Base-by-base conservation (phyloP, 768 basidiomycete species). In the Lentinula sp. region DNA sequence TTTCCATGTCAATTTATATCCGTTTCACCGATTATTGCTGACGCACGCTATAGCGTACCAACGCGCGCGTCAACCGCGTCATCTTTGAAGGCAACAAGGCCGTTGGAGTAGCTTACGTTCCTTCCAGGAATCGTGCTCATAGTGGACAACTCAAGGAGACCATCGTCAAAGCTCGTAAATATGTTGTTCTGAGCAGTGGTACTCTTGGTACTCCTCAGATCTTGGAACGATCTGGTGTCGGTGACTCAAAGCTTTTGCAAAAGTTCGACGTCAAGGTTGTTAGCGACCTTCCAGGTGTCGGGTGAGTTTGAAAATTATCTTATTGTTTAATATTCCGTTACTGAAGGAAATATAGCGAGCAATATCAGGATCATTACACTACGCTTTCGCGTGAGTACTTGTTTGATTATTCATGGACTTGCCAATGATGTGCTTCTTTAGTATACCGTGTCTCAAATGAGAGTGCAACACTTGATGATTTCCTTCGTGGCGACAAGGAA, bases 301-400 rank as follows among this genome's bases (percentile, higher is more conserved):
- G 85, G 83, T 84, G 67, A 15, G 36, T 7, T 37, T 39, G 35
- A 7, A 8, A 23, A 18, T 23, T 20, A 28, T 28, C 28, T 28
- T 28, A 28, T 3, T 28, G 28, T 28, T 28, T 28, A 28, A 28
- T 28, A 28, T 28, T 28, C 28, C 28, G 3, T 28, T 28, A 28
- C 28, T 28, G 28, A 28, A 28, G 28, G 28, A 2, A 28, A 28
- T 28, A 52, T 60, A 85, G 86, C 49, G 85, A 88, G 70, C 73
- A 88, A 70, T 89, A 88, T 71, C 86, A 88, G 69, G 87, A 88
- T 66, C 87, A 88, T 67, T 89, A 88, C 69, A 88, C 86, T 10
- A 88, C 86, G 0, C 77, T 88, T 36, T 83, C 84, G 1, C 71
- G 85, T 86, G 64, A 58, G 81, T 69, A 32, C 18, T 12, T 1